Base-by-base conservation (phyloP, 2,329 filamentous ascomycete genomes). In the Aspergillus tanneri region DNA sequence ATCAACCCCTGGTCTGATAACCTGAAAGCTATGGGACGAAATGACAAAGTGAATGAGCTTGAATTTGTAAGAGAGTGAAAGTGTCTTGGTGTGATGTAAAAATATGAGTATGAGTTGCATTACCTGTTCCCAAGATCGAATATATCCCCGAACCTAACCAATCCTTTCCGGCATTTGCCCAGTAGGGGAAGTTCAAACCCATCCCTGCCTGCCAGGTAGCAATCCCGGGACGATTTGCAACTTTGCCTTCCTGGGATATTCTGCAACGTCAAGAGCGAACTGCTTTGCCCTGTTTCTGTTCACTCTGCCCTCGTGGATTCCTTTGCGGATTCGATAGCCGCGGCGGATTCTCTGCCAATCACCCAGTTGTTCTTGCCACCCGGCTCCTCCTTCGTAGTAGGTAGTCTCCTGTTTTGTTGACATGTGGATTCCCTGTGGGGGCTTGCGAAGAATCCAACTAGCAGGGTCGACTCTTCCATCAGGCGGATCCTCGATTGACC, bases 401-500 rank as follows among this genome's bases (percentile, higher is more conserved):
- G 59, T 58, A n/a, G 65, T 58, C 35, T 58, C 60, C 43, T 73
- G 69, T 24, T 61, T 64, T 7, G 57, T 62, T 4, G 69, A 67
- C 49, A 68, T 58, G 9, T 55, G 58, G 47, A 67, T 62, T 0
- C 71, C 71, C 44, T 72, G 69, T 2, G 68, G 71, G 4, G 71
- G 71, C 39, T 60, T 69, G 34, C 63, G 68, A 28, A 73, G 59
- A 23, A 71, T 64, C 71, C 71, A 73, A 41, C 64, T 63, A 4
- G 64, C 66, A 9, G 71, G 64, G 16, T 73, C 70, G n/a, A 72
- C 62, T 24, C 63, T 57, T 6, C 65, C 65, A 50, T 72, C 69
- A 1, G 66, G 66, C 0, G 66, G 60, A 40, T 72, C 67, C 24
- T 72, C 71, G 2, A 53, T 61, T 4, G 71, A 72, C 16, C 61